These are phyloP conservation scores for Irpex sp. DNA, from an alignment of 1,284 basidiomycete genomes.

Conservation along the genomic window DNA sequence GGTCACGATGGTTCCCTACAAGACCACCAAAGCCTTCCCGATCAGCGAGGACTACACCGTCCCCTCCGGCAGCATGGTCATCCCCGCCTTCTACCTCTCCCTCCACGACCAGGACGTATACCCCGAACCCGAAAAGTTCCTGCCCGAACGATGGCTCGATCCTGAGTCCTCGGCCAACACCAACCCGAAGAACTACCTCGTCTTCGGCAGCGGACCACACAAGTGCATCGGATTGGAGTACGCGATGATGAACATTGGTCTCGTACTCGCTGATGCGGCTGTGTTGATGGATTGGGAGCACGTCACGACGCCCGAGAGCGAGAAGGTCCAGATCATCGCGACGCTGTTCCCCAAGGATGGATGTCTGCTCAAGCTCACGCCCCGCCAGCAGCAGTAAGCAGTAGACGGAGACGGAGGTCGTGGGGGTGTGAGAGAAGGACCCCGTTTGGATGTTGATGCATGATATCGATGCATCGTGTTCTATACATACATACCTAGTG, in stretches of 20 bases:
- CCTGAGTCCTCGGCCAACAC: slow-evolving; percentile 74
- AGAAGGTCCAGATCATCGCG: slow-evolving; percentile 90
- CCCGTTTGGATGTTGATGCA: not conserved
- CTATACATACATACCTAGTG: not conserved
- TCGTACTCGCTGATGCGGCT: slow-evolving; percentile 82
- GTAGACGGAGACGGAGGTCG: too few relatives aligned
- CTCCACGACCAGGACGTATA: slow-evolving; percentile 88
- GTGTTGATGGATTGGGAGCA: slow-evolving; percentile 88
- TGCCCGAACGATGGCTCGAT: slow-evolving; percentile 93
- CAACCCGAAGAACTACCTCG: slow-evolving; percentile 93
- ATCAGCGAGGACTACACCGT: slow-evolving; percentile 89
- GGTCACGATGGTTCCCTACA: slow-evolving; percentile 96
- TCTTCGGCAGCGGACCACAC: slow-evolving; percentile 93
- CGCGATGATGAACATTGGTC: slow-evolving; percentile 86
- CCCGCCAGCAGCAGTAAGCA: slow-evolving; percentile 32
- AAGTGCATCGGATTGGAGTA: slow-evolving; percentile 94
- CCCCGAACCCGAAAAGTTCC: slow-evolving; percentile 80
- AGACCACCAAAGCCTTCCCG: slow-evolving; percentile 84
- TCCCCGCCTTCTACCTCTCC: slow-evolving; percentile 95
- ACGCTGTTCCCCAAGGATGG: slow-evolving; percentile 95
- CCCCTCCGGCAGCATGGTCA: slow-evolving; percentile 89
- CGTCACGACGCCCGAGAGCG: slow-evolving; percentile 71
- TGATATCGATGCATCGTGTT: not conserved
- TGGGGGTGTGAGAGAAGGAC: not conserved
- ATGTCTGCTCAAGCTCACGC: slow-evolving; percentile 73